Base-by-base conservation (phyloP, 2,329 filamentous ascomycete genomes). In the Aspergillus sp. region DNA sequence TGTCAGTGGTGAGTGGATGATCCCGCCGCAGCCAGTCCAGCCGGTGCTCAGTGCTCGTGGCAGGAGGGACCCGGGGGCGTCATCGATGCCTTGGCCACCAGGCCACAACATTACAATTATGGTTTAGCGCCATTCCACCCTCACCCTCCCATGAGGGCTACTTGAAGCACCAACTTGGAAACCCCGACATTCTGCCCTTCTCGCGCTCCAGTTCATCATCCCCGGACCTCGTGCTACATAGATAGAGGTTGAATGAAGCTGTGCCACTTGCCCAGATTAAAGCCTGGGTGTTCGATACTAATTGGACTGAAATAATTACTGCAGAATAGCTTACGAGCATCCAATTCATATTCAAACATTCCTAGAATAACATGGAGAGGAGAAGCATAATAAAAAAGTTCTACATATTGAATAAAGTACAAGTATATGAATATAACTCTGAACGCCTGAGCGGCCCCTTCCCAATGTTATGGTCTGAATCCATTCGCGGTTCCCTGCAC, bases 381-480 rank as follows among this genome's bases (percentile, higher is more conserved):
- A 68, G 69, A 70, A 62, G 64, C 20, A 30, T 37, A 51, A 58
- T 47, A 66, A 66, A 59, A 66, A 65, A 47, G 59, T 57, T 65
- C 61, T 68, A 70, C 65, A 69, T 68, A 51, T 64, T 66, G 60
- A 67, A 68, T 65, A 70, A 62, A 69, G 64, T 71, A 70, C 65
- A 71, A 64, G 60, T 70, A 70, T 64, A 71, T 70, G 62, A 65
- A 67, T 66, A 71, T 68, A 64, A 69, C 66, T 68, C 70, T 67
- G 67, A 72, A 73, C 71, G 70, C 71, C 71, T 63, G 66, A 59
- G 64, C 64, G 62, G 44, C 59, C 62, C 59, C 57, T 42, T 61
- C 60, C 54, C 54, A 54, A 55, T 60, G 54, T 55, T 54, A 57
- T 37, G 51, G 61, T 51, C 66, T 62, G 63, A 66, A 66, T 73